Evolutionary conservation across 495 filamentous ascomycete genomes (phyloP).

Genomic region (Sordaria brevicollis): DNA sequence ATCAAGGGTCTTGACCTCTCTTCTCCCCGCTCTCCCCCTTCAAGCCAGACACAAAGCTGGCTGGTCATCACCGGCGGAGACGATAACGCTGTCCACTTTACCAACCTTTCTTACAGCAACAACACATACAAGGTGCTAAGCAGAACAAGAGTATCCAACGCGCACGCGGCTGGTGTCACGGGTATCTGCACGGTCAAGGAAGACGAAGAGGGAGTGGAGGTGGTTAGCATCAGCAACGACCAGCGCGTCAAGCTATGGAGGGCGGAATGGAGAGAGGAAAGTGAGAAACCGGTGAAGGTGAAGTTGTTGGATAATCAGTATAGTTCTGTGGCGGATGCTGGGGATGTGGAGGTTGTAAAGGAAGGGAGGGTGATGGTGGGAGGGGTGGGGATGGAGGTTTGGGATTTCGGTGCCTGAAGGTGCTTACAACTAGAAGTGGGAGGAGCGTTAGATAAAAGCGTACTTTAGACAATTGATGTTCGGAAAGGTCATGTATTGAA

Average conservation of each 20-base stretch:
- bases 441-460: not conserved
- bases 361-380: constrained; percentile 17
- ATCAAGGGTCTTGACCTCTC: constrained; percentile 49
- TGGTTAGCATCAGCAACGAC: constrained; percentile 66
- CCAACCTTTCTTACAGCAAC: constrained; percentile 23
- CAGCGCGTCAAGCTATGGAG: constrained; percentile 74
- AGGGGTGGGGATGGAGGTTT: constrained; percentile 17
- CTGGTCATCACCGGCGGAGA: constrained; percentile 71
- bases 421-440: too few relatives aligned
- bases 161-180: constrained; percentile 75
- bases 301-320: constrained; percentile 40
- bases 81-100: constrained; percentile 64
- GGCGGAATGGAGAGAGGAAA: constrained; percentile 1
- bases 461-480: not conserved
- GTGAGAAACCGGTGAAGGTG: constrained; percentile 20
- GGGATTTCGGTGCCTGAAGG: constrained; percentile 3
- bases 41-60: constrained; percentile 9
- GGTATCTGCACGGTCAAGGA: constrained; percentile 42
- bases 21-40: constrained; percentile 10
- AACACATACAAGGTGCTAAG: constrained; percentile 12
- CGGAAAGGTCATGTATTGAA: not conserved
- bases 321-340: constrained; percentile 55
- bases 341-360: constrained; percentile 16
- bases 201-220: constrained; percentile 5
- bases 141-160: constrained; percentile 53